Percentiles rank a stretch among this genome's conserved stretches.
Evolutionary conservation across 805 yeast genomes (phyloP).

Genomic region (Lipomyces spencermartinsiae): DNA sequence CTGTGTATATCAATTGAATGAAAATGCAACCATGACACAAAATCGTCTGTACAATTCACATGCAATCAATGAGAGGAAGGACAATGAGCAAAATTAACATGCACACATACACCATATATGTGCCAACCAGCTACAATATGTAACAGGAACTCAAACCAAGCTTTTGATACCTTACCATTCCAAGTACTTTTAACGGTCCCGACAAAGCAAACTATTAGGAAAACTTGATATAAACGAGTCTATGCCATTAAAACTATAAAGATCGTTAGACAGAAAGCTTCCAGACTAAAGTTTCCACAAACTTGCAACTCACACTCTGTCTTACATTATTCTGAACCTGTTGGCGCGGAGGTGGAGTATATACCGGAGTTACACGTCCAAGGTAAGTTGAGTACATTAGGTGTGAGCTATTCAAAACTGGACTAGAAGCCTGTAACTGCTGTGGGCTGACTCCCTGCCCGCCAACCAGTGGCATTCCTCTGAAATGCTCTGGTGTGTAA

Average conservation of each 20-base stretch:
- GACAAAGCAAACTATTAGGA: background rate
- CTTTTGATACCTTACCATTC: constrained; percentile 3
- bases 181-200: background rate
- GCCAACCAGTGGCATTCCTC: constrained; percentile 14
- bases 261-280: background rate
- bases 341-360: constrained; percentile 18
- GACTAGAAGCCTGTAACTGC: constrained; percentile 20
- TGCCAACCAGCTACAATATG: background rate
- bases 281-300: background rate
- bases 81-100: background rate
- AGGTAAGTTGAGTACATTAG: constrained; percentile 21
- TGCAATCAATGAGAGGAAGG: background rate
- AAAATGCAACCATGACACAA: background rate
- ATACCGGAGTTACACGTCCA: constrained; percentile 14
- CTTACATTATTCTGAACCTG: constrained; percentile 20
- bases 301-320: background rate
- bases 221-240: background rate
- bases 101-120: background rate
- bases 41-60: background rate
- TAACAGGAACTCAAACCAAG: constrained; percentile 3
- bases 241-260: background rate
- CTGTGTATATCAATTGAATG: background rate
- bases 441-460: background rate
- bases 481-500: background rate
- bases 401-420: constrained; percentile 14